Conservation (phyloP, 352 stramenopile species). For the Globisporangium alternatum region DNA sequence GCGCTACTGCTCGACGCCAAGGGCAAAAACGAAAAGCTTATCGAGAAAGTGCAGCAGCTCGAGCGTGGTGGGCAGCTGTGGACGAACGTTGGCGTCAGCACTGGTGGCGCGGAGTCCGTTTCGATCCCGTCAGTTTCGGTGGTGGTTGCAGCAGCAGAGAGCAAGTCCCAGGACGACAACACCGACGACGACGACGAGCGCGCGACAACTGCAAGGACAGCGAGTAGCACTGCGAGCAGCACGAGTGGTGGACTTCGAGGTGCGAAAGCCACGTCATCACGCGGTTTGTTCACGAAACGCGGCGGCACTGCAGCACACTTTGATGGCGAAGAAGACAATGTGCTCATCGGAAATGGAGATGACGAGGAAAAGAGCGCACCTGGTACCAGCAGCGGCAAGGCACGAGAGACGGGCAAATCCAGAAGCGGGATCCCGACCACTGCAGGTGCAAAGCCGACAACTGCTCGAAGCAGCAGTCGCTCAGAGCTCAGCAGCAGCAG, state of each 20-base stretch:
- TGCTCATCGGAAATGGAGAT: constrained; percentile 52
- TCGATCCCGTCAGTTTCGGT: not conserved
- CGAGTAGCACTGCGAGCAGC: not conserved
- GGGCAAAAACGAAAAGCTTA: constrained; percentile 69
- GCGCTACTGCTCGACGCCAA: constrained; percentile 57
- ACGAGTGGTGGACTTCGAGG: constrained; percentile 8
- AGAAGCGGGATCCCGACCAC: constrained; percentile 5
- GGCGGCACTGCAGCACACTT: constrained; percentile 25
- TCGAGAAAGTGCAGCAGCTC: constrained; percentile 64
- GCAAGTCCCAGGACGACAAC: constrained; percentile 17
- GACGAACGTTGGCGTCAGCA: constrained; percentile 34
- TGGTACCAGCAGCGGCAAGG: not conserved
- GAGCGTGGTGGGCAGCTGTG: constrained; percentile 66
- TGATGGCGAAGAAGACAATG: constrained; percentile 57
- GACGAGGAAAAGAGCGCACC: constrained; percentile 25
- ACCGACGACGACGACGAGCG: constrained; percentile 10
- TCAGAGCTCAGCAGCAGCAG: constrained; percentile 12
- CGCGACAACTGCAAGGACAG: constrained; percentile 2
- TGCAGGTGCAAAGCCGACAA: not conserved
- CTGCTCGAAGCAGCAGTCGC: not conserved
- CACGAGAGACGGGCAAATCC: constrained; percentile 16
- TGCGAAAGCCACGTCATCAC: constrained; percentile 39
- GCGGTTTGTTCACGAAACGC: constrained; percentile 58
- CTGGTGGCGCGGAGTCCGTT: not conserved
- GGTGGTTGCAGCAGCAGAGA: not conserved